Evolutionary conservation across 768 basidiomycete genomes (phyloP), one percentile per base, ranked within the genome.

Genomic region (Agaricus bisporus): DNA sequence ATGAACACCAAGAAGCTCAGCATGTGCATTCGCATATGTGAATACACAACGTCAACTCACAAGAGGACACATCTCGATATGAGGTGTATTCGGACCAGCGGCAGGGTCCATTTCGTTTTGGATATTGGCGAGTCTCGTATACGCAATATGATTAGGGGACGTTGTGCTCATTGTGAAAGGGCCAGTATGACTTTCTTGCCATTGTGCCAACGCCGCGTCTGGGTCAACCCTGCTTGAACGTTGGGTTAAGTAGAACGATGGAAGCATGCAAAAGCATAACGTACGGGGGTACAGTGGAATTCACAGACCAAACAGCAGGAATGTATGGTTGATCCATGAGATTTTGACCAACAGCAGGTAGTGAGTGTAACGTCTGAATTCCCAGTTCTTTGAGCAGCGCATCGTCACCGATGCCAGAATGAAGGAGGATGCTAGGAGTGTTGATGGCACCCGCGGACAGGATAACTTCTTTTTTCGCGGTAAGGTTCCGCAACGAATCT

Each of bases 401-500:
- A 9, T 39, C 29, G 42, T 63, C 57, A 18, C 72, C 72, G 48
- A 73, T 71, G 17, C 71, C 71, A 17, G 68, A 70, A 20, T 65
- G 60, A 43, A 68, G 48, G 1, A 72, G 60, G 29, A 72, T 61
- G 5, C 64, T 60, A 0, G 71, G 70, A 9, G 67, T 69, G 5
- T 64, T 68, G 42, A 71, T 59, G 2, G 65, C 58, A 4, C 73
- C 73, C 20, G 70, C 70, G 1, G 64, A 66, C 8, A 84, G 60
- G 5, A 85, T 71, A 39, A 84, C 69, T 58, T 84, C 82, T 55
- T 77, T 80, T 52, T 61, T 63, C 0, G 81, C 82, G 5, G 54
- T 64, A 20, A 66, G 43, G 4, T 22, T 41, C 25, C 20, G 25
- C 14, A 57, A 41, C 18, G 46, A 43, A 2, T 41, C 11, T 25